phyloP scores from a whole-genome alignment of 495 filamentous ascomycete species.

The Podospora australis region DNA sequence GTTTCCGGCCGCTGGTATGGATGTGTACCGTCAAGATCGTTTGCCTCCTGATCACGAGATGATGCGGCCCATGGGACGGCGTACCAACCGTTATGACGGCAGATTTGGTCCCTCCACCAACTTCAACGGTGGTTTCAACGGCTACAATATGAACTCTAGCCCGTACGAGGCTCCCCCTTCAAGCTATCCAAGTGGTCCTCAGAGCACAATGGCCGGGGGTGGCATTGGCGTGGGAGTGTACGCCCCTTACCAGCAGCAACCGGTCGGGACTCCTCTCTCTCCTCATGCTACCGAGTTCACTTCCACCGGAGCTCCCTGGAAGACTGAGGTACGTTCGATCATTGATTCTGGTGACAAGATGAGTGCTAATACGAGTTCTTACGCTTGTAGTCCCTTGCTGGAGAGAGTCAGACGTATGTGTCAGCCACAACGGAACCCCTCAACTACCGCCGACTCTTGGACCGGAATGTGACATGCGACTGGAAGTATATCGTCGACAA shows the following conservation, averaged over 20 bases:
- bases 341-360: neutral
- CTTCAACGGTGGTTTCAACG: conserved; percentile 17
- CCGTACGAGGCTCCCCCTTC: conserved; percentile 30
- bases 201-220: conserved; percentile 19
- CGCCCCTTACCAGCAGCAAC: conserved; percentile 59
- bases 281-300: conserved; percentile 81
- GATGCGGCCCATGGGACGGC: conserved; percentile 30
- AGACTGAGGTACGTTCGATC: conserved; percentile 46
- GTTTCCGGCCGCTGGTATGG: conserved; percentile 25
- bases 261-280: conserved; percentile 75
- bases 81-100: conserved; percentile 38
- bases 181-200: conserved; percentile 23
- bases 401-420: conserved; percentile 69
- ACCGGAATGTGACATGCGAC: conserved; percentile 94
- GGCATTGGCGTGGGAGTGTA: conserved; percentile 44
- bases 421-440: conserved; percentile 79
- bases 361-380: neutral
- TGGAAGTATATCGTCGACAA: conserved; percentile 99
- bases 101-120: conserved; percentile 29
- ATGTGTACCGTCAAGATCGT: conserved; percentile 39
- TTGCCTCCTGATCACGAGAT: conserved; percentile 42
- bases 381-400: conserved; percentile 36
- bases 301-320: conserved; percentile 39
- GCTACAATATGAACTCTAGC: conserved; percentile 20
- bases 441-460: conserved; percentile 91